A percentile compares a stretch with the other conserved stretches of the same genome.
phyloP scores from a whole-genome alignment of 495 filamentous ascomycete species.

The Xylaria castorea region DNA sequence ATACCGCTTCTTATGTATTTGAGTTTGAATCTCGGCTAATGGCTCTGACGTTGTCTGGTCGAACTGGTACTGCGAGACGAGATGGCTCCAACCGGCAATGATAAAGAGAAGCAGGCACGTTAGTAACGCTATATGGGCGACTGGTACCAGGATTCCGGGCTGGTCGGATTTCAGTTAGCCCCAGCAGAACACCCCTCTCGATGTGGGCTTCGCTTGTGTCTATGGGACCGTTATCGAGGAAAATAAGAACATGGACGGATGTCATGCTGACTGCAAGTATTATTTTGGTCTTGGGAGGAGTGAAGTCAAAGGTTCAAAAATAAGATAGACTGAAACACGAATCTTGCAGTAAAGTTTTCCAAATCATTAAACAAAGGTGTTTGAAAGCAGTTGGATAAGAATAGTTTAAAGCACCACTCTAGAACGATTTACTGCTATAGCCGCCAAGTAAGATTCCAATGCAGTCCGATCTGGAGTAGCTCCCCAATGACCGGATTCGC shows the following conservation, averaged over 20 bases:
- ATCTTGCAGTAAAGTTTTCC: not conserved
- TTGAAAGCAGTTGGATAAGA: slow-evolving; percentile 4
- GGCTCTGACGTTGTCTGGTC: not conserved
- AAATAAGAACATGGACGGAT: not conserved
- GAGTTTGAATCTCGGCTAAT: not conserved
- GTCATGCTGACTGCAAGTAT: not conserved
- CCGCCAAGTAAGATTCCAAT: not conserved
- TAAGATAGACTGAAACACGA: not conserved
- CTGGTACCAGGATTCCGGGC: not conserved
- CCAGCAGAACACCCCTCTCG: not conserved
- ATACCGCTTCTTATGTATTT: not conserved
- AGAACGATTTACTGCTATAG: not conserved
- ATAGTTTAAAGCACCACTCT: not conserved
- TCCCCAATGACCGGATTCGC: not conserved
- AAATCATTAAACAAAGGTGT: not conserved
- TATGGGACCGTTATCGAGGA: not conserved
- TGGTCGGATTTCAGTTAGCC: not conserved
- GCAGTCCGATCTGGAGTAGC: not conserved
- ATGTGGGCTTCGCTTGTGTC: not conserved
- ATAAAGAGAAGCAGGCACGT: not conserved
- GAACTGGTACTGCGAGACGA: not conserved
- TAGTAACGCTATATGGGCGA: not conserved
- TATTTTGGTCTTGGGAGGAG: not conserved
- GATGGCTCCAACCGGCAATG: not conserved
- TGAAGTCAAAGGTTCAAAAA: not conserved